Evolutionary conservation across 805 yeast species (phyloP), one percentile per base, ranked within the genome.

Genomic region (Diddensiella caesifluorescens): DNA sequence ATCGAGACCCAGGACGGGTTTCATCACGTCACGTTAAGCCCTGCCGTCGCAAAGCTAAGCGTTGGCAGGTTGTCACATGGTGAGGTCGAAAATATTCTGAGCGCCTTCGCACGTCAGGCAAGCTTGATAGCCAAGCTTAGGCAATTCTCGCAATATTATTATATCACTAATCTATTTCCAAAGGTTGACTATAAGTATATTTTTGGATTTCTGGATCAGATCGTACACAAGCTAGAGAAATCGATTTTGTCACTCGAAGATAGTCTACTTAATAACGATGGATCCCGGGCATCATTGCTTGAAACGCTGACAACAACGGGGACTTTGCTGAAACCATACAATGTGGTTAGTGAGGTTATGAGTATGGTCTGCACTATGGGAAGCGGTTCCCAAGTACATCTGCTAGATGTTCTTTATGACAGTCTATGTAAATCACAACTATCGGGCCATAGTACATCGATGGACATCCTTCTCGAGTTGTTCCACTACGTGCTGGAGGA

Each of bases 201-300:
- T 12, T 35, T 44, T 12, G 50, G 47, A 3, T 10, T 39, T 4
- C 35, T 48, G 16, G 46, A 39, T 21, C 31, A 34, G 15, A n/a
- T 27, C 16, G 15, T 12, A 12, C 28, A 22, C 5, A 23, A 31
- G 5, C 5, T 48, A 4, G 49, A 46, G n/a, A 18, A 12, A 16
- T 6, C 22, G 9, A 13, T 47, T 5, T 23, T 47, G 19, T 22
- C 20, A 5, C n/a, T 49, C 9, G 46, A 49, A 21, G 18, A 31
- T 10, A n/a, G 15, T 7, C 38, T 41, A 4, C 37, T 43, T 15
- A 44, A 25, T 22, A 9, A 25, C 15, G n/a, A 18, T 3, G 12
- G 26, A 1, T 10, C 26, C 15, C 23, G 22, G 7, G 42, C 35
- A 13, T 38, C 47, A 15, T 13, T 46, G 7, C n/a, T 46, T 20